Base-by-base conservation (phyloP, 2,329 filamentous ascomycete species). In the Helminthosporium solani region DNA sequence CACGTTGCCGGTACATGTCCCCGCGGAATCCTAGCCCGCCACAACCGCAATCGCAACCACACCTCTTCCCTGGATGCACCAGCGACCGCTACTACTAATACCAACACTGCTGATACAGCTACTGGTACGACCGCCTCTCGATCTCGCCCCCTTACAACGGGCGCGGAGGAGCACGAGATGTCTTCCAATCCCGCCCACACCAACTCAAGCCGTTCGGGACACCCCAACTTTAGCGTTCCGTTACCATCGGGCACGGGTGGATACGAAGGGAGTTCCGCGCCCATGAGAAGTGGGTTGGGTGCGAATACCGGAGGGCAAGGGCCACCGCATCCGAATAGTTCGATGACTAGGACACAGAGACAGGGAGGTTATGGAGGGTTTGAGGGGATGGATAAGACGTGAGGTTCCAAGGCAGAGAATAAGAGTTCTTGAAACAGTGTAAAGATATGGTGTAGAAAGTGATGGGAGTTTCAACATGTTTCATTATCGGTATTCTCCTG, bases 1-100 rank as follows among this genome's bases (percentile, higher is more conserved):
- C 46, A 60, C 20, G 41, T 51, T 3, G 47, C 50, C 8, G 52
- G 44, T 9, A 33, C 40, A 35, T 39, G 4, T 42, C 44, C 16
- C 46, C 41, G 18, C 44, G 47, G 9, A n/a, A 6, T 7, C 28
- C 5, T 12, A 5, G 14, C 40, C 36, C 20, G 20, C 31, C 23
- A 28, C 16, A 30, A n/a, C n/a, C n/a, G 18, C 4, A 28, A 21
- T 18, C 28, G 19, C 7, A 31, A 27, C 14, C 34, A 33, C 19
- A 11, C 23, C 21, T 39, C 41, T 7, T 14, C 42, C 28, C 19
- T 12, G 7, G 14, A 6, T n/a, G 28, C 9, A 14, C 4, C 28
- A 8, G 14, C 5, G 9, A n/a, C 28, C 8, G 19, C 33, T 11
- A 15, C 38, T 25, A 21, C 14, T 21, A 9, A 21, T n/a, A 20